A percentile compares a stretch with the other conserved stretches of the same genome.
phyloP scores from a whole-genome alignment of 1,284 basidiomycete species.

The Sphagnurus paluster region DNA sequence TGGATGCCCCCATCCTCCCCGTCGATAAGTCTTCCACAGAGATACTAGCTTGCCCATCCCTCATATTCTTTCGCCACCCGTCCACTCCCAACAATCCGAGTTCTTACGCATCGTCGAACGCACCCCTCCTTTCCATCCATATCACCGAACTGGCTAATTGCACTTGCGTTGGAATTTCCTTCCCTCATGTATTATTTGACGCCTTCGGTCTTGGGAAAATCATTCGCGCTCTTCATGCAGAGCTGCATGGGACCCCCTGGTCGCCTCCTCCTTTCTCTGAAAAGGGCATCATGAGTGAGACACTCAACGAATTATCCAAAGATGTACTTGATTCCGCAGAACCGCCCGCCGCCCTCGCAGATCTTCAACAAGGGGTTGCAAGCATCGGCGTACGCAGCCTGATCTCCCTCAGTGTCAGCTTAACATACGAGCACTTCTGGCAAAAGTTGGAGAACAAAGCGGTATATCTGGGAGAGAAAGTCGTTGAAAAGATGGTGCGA shows the following conservation, averaged over 20 bases:
- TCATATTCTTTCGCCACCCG: conserved; percentile 6
- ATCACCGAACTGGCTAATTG: conserved; percentile 8
- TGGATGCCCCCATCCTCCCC: not conserved
- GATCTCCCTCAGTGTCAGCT: not conserved
- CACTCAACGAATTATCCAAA: conserved; percentile 3
- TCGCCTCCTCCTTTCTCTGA: not conserved
- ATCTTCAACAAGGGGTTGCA: conserved; percentile 1
- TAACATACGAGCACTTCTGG: conserved; percentile 6
- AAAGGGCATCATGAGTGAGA: conserved; percentile 4
- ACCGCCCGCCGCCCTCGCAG: not conserved
- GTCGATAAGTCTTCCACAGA: not conserved
- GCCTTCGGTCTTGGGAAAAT: conserved; percentile 8
- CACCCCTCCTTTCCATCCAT: conserved; percentile 10
- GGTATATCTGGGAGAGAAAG: conserved; percentile 5
- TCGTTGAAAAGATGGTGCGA: not conserved
- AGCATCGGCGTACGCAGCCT: not conserved
- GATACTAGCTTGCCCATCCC: conserved; percentile 1
- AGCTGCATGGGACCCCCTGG: conserved; percentile 4
- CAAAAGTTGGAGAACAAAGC: not conserved
- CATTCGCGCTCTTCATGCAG: conserved; percentile 1
- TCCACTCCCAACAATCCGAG: not conserved
- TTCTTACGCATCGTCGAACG: not conserved
- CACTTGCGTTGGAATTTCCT: conserved; percentile 6
- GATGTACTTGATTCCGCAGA: not conserved
- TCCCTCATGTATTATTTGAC: conserved; percentile 9